Conservation (phyloP, 768 basidiomycete genomes). For the Termitomyces sp. region DNA sequence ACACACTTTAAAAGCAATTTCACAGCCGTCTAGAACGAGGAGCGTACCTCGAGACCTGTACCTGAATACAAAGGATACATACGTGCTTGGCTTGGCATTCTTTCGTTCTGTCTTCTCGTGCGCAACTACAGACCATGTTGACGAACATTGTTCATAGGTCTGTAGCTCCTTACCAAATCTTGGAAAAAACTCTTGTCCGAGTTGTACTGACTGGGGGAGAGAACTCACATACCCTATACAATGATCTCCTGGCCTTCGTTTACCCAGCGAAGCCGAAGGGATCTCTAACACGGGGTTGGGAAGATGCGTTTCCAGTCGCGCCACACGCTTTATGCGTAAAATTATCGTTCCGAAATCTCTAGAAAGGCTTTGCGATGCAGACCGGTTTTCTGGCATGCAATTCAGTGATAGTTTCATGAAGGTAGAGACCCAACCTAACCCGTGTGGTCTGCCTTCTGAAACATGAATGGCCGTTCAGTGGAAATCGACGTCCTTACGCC, state of each 20-base stretch:
- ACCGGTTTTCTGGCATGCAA: constrained; percentile 1
- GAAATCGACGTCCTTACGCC: constrained; percentile 44
- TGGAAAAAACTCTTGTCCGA: neutral
- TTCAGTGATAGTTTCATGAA: neutral
- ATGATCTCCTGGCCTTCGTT: constrained; percentile 36
- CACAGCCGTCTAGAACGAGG: neutral
- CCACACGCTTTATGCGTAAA: constrained; percentile 40
- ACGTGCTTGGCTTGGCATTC: constrained; percentile 32
- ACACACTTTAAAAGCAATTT: neutral
- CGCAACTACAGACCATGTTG: constrained; percentile 51
- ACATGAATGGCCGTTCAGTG: constrained; percentile 58
- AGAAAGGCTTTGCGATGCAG: constrained; percentile 13
- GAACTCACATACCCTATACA: constrained; percentile 36
- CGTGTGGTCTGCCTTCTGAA: constrained; percentile 34
- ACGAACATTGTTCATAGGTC: constrained; percentile 32
- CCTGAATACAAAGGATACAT: constrained; percentile 62
- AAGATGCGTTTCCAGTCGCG: constrained; percentile 17
- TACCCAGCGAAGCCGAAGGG: constrained; percentile 27
- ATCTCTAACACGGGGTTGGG: constrained; percentile 37
- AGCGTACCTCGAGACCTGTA: constrained; percentile 50
- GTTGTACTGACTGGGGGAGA: neutral
- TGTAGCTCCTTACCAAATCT: constrained; percentile 44
- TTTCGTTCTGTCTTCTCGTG: constrained; percentile 31
- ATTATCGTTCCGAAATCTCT: constrained; percentile 48
- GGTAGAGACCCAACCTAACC: constrained; percentile 22